Evolutionary conservation across 306 rosid genomes (phyloP).

Genomic region (Prinsepia uniflora): DNA sequence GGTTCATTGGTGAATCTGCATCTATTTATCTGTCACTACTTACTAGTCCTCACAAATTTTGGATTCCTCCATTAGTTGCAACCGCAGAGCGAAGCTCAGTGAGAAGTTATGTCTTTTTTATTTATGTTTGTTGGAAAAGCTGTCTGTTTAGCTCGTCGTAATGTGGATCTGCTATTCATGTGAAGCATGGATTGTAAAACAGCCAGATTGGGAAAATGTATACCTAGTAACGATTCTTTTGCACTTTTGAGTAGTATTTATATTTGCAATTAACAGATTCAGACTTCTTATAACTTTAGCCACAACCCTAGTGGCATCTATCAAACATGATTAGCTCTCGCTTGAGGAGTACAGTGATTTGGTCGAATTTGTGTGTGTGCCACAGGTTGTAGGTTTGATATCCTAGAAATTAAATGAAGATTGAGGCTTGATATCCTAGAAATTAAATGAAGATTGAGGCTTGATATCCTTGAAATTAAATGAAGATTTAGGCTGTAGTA

Average conservation of each 20-base stretch:
- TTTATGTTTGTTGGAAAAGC: slow-evolving; percentile 19
- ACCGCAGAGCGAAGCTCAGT: slow-evolving; percentile 50
- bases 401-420: too few species aligned
- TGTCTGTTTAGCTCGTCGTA: slow-evolving; percentile 23
- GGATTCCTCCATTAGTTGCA: slow-evolving; percentile 38
- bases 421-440: too few species aligned
- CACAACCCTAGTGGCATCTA: not conserved
- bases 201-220: slow-evolving; percentile 45
- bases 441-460: too few species aligned
- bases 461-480: too few species aligned
- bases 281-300: not conserved
- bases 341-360: too few species aligned
- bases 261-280: slow-evolving; percentile 3
- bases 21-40: slow-evolving; percentile 28
- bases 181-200: slow-evolving; percentile 27
- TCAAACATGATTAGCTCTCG: too few species aligned
- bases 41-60: slow-evolving; percentile 29
- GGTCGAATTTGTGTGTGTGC: too few species aligned
- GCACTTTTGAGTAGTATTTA: not conserved
- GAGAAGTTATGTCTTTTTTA: slow-evolving; percentile 24
- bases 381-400: too few species aligned
- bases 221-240: slow-evolving; percentile 35
- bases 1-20: slow-evolving; percentile 31
- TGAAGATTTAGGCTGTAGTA: too few species aligned
- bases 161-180: slow-evolving; percentile 34